Evolutionary conservation across 768 basidiomycete genomes (phyloP), one percentile per base, ranked within the genome.

Genomic region (Coprinellus aureogranulatus): DNA sequence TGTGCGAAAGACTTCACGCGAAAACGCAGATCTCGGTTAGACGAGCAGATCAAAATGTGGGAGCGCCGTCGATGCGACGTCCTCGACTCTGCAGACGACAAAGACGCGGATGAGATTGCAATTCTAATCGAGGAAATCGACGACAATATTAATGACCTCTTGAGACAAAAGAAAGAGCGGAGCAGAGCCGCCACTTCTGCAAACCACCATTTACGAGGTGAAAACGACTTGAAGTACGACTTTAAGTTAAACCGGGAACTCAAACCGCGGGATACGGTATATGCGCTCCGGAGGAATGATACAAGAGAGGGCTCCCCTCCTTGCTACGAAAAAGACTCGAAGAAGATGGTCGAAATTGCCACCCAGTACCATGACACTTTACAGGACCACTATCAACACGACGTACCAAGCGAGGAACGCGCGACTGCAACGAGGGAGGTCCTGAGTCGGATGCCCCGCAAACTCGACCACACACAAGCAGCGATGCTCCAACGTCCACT

Each of bases 221-320:
- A 65, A 40, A 60, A 49, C 14, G 46, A 61, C 6, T 23, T 23
- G 3, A 54, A 55, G 30, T 59, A 40, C 49, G 63, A 34, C 34
- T 34, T 34, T 14, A 14, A 61, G 54, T 59, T 42, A 1, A 44
- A 52, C 2, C 8, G 51, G 46, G 30, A 46, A 8, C 26, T 26
- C 37, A 59, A 46, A n/a, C 61, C 59, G 12, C 56, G 61, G 22
- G 65, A 65, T 28, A 49, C 22, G 5, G 58, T 65, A 20, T 28
- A 25, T 5, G 54, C 54, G 9, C 60, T 3, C 46, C 57, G 45
- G 37, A 31, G 25, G 25, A 14, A 16, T n/a, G 2, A 55, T 2
- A 34, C 52, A 27, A 34, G 25, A 26, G 22, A 23, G 23, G n/a
- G n/a, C n/a, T n/a, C n/a, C n/a, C n/a, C n/a, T n/a, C n/a, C n/a